Conservation (phyloP, 2,329 filamentous ascomycete genomes). For the Aspergillus tanneri region DNA sequence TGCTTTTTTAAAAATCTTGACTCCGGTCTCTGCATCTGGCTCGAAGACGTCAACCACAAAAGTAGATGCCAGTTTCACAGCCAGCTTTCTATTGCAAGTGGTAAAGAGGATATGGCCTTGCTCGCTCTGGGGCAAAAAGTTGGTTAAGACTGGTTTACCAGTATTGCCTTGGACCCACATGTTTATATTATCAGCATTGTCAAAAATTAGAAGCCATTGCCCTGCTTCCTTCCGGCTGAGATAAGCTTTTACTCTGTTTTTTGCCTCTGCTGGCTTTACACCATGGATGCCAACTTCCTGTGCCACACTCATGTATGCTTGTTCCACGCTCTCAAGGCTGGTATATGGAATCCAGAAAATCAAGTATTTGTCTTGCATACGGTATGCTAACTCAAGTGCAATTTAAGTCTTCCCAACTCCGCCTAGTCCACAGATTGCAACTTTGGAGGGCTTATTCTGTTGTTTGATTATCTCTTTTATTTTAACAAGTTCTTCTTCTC, state of each 20-base stretch:
- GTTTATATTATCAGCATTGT: constrained; percentile 24
- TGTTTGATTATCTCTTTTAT: not conserved
- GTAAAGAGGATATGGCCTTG: constrained; percentile 31
- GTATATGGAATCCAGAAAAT: constrained; percentile 31
- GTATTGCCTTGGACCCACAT: constrained; percentile 13
- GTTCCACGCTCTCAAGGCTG: constrained; percentile 18
- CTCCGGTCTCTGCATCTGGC: constrained; percentile 13
- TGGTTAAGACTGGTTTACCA: not conserved
- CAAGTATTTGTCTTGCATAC: constrained; percentile 17
- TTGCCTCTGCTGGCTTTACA: constrained; percentile 4
- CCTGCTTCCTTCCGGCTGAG: constrained; percentile 12
- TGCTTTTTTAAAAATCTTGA: not conserved
- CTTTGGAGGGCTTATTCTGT: not conserved
- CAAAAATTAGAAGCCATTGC: constrained; percentile 26
- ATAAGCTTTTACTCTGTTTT: constrained; percentile 10
- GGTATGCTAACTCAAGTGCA: constrained; percentile 9
- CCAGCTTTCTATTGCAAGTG: constrained; percentile 20
- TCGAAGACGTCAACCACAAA: constrained; percentile 18
- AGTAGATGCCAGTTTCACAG: constrained; percentile 17
- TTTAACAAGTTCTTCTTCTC: not conserved
- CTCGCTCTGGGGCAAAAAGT: constrained; percentile 19
- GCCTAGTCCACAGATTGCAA: not conserved
- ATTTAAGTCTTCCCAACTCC: constrained; percentile 1
- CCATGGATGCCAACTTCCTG: constrained; percentile 6
- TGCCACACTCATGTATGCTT: constrained; percentile 14